These are phyloP conservation scores for Starmerella tilneyi DNA, from an alignment of 805 yeast genomes.

Conservation along the genomic window DNA sequence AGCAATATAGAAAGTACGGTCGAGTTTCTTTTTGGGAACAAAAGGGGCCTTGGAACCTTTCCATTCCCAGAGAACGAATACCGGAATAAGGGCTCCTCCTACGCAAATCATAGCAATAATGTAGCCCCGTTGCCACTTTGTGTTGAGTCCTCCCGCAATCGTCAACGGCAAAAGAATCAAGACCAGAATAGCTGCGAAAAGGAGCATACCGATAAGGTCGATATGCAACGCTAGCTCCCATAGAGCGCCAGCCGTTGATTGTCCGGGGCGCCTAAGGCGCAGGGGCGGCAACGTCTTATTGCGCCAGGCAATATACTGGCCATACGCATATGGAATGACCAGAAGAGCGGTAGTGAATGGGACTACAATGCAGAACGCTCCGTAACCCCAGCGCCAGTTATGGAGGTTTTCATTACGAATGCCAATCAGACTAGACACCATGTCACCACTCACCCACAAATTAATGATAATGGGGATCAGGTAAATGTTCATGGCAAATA, in stretches of 20 bases:
- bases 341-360: constrained; percentile 55
- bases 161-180: constrained; percentile 63
- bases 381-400: constrained; percentile 64
- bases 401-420: neutral
- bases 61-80: constrained; percentile 49
- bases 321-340: constrained; percentile 43
- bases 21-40: constrained; percentile 47
- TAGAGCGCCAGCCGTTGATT: constrained; percentile 29
- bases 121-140: constrained; percentile 49
- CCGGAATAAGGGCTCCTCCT: constrained; percentile 52
- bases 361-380: constrained; percentile 69
- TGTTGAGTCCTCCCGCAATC: constrained; percentile 52
- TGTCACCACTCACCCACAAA: constrained; percentile 65
- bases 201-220: constrained; percentile 52
- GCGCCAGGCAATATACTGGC: constrained; percentile 44
- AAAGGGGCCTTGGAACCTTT: constrained; percentile 37
- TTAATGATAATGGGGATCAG: constrained; percentile 64
- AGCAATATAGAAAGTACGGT: constrained; percentile 58
- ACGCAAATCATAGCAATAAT: constrained; percentile 60
- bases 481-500: constrained; percentile 52
- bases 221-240: constrained; percentile 43
- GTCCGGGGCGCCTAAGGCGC: constrained; percentile 18
- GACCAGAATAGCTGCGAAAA: constrained; percentile 48
- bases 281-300: constrained; percentile 29
- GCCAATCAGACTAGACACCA: constrained; percentile 18